phyloP scores from a whole-genome alignment of 2,329 filamentous ascomycete species.

The Macrophomina phaseolina region DNA sequence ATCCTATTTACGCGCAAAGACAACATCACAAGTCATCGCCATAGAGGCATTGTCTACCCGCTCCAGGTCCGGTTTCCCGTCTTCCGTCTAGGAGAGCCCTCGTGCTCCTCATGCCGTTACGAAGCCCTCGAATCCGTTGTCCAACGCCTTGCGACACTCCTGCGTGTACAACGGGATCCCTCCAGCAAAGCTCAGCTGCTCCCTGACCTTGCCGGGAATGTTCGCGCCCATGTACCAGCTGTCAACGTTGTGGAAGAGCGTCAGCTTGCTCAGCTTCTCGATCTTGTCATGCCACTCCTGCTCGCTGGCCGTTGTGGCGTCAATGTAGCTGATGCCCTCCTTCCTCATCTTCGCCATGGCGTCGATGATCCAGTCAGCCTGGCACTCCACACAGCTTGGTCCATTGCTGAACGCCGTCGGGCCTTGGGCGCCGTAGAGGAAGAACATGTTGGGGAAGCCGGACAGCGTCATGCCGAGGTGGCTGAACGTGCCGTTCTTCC shows the following conservation, averaged over 20 bases:
- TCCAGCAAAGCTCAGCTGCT: constrained; percentile 53
- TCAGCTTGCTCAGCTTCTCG: constrained; percentile 48
- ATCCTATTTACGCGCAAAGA: too few relatives aligned
- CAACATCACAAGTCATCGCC: too few relatives aligned
- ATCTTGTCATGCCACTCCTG: constrained; percentile 48
- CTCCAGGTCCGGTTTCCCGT: neutral
- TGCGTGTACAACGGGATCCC: constrained; percentile 49
- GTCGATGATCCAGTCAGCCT: constrained; percentile 48
- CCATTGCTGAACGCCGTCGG: constrained; percentile 52
- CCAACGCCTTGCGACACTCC: constrained; percentile 45
- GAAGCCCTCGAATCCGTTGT: constrained; percentile 44
- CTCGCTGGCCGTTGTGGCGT: constrained; percentile 46
- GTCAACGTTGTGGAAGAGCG: constrained; percentile 48
- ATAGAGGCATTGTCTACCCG: too few relatives aligned
- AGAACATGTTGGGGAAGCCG: constrained; percentile 49
- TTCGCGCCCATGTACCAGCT: constrained; percentile 55
- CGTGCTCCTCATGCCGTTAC: constrained; percentile 28
- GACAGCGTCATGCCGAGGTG: constrained; percentile 51
- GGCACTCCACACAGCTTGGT: constrained; percentile 48
- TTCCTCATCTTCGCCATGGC: constrained; percentile 40
- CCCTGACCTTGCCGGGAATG: constrained; percentile 52
- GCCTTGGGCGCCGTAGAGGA: constrained; percentile 51
- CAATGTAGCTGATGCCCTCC: constrained; percentile 40
- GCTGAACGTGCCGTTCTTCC: constrained; percentile 49
- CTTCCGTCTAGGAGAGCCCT: neutral